A percentile compares a stretch with the other conserved stretches of the same genome.
These are phyloP conservation scores for Effrenium voratum DNA, from an alignment of 73 alveolate genomes.

Conservation along the genomic window DNA sequence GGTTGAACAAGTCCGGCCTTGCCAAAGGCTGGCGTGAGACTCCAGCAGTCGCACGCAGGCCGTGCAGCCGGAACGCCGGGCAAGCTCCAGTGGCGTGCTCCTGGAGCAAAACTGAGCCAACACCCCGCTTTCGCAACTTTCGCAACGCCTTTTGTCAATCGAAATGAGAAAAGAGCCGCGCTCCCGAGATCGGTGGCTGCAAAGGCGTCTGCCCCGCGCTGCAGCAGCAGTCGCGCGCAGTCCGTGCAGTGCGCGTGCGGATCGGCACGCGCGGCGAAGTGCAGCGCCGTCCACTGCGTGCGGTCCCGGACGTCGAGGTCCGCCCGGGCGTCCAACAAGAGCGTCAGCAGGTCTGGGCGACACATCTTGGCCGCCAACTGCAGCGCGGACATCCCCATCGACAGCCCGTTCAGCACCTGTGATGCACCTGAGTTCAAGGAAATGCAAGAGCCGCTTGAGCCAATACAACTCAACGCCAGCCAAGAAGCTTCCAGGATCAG, in stretches of 20 bases:
- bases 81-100: slow-evolving; percentile 82
- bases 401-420: slow-evolving; percentile 25
- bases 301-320: slow-evolving; percentile 39
- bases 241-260: not conserved
- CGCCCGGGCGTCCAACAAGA: slow-evolving; percentile 37
- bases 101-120: not conserved
- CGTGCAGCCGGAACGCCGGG: slow-evolving; percentile 31
- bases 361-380: slow-evolving; percentile 38
- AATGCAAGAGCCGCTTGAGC: not conserved
- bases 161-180: not conserved
- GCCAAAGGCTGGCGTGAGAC: slow-evolving; percentile 44
- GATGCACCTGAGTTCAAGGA: not conserved
- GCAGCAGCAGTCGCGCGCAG: slow-evolving; percentile 62
- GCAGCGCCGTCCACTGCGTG: slow-evolving; percentile 85
- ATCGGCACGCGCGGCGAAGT: slow-evolving; percentile 32
- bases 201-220: slow-evolving; percentile 65
- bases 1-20: slow-evolving; percentile 19
- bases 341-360: not conserved
- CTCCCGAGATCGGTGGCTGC: slow-evolving; percentile 73
- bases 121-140: not conserved
- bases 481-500: not conserved
- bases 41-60: slow-evolving; percentile 48
- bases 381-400: slow-evolving; percentile 7
- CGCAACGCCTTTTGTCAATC: not conserved
- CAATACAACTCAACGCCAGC: not conserved